Evolutionary conservation across 108 stramenopile species (phyloP), one percentile per base, ranked within the genome.

Genomic region (Schizochytrium sp.): DNA sequence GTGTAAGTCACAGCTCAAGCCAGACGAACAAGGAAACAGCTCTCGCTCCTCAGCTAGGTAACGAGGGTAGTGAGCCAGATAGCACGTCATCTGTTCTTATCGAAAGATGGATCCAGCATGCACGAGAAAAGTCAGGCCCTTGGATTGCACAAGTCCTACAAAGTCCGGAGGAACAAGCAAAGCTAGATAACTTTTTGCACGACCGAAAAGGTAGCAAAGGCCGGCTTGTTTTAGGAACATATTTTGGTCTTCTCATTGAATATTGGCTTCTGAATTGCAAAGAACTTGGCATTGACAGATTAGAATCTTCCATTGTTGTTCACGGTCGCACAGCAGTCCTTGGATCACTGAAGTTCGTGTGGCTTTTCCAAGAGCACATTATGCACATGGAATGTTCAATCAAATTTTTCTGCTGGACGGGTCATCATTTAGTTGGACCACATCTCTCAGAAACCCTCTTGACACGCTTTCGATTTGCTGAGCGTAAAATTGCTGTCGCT

Each of bases 301-400:
- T 83, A n/a, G 28, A 55, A 38, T 56, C 76, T 5, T 49, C 76
- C 5, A 83, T 83, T 10, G 53, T 55, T 10, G 76, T 83, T 12
- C 53, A 49, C n/a, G 76, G 55, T 0, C 45, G 53, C 0, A 40
- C 50, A 10, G 55, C 76, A 5, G 53, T 55, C 40, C 53, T 83
- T 13, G 76, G 76, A 5, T 83, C 76, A 53, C 76, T 83, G 50
- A 83, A 83, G 53, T 83, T 83, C 76, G 76, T 42, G 17, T 83
- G 76, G 76, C 10, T 38, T 8, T 55, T n/a, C 2, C 50, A 83
- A 53, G 76, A 53, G 50, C 47, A 49, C 7, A 17, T 83, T 38
- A 83, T 83, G 76, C 76, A 83, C 28, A 47, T 83, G 28, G 76
- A 83, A 40, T 83, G 76, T 53, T 55, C 50, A n/a, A 55, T 55